phyloP scores from a whole-genome alignment of 768 basidiomycete genomes.

The Udeniomyces megalosporus region DNA sequence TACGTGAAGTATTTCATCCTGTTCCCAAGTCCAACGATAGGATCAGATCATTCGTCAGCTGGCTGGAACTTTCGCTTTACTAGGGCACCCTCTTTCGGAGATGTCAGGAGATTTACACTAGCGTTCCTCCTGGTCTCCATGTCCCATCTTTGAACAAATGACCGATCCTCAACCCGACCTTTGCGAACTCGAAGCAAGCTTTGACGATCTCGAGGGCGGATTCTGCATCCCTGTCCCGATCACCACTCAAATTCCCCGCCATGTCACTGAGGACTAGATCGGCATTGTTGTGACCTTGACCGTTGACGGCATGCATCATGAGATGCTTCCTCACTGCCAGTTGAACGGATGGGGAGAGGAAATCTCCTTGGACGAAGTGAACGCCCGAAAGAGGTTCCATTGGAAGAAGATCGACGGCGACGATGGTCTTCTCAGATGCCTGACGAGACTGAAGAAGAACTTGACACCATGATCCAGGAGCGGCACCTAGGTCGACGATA shows the following conservation, averaged over 20 bases:
- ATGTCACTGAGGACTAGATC: conserved; percentile 25
- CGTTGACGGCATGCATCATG: conserved; percentile 24
- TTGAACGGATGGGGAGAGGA: conserved; percentile 44
- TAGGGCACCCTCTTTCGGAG: too few species aligned
- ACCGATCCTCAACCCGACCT: background rate
- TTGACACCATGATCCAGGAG: conserved; percentile 67
- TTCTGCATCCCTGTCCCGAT: conserved; percentile 47
- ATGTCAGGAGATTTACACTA: conserved; percentile 25
- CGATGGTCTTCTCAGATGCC: conserved; percentile 32
- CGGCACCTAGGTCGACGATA: conserved; percentile 45
- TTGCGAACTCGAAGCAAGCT: conserved; percentile 44
- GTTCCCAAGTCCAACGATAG: background rate
- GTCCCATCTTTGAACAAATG: conserved; percentile 7
- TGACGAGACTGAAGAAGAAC: conserved; percentile 43
- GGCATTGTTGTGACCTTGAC: background rate
- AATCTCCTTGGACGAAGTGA: conserved; percentile 57
- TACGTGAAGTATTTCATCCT: conserved; percentile 79
- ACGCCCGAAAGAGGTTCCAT: conserved; percentile 62
- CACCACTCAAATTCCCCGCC: conserved; percentile 55
- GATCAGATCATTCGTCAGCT: too few species aligned
- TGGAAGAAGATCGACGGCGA: conserved; percentile 65
- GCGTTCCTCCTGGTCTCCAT: conserved; percentile 23
- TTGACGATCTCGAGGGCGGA: conserved; percentile 55
- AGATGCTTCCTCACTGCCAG: conserved; percentile 32
- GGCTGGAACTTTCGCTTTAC: too few species aligned